Conservation (phyloP, 805 yeast species). For the Cyberlindnera subsufficiens region DNA sequence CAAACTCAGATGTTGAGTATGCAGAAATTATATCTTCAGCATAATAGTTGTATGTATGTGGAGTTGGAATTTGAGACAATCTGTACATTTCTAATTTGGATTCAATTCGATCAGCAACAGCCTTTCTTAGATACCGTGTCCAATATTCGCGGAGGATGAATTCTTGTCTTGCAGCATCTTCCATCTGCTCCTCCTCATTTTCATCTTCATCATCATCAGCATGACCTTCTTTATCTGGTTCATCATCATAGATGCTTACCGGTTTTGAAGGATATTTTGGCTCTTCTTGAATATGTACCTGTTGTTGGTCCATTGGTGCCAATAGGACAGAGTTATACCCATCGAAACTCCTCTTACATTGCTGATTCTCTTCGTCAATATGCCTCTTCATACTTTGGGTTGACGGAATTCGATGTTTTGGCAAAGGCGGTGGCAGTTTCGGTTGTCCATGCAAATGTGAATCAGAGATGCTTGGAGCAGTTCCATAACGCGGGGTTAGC, state of each 20-base stretch:
- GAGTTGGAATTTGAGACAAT: slow-evolving; percentile 13
- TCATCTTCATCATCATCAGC: slow-evolving; percentile 1
- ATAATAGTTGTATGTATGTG: slow-evolving; percentile 6
- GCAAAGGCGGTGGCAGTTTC: slow-evolving; percentile 19
- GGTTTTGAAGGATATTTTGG: slow-evolving; percentile 7
- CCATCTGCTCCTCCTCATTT: slow-evolving; percentile 3
- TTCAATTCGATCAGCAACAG: slow-evolving; percentile 20
- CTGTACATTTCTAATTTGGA: slow-evolving; percentile 16
- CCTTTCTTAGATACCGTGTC: slow-evolving; percentile 13
- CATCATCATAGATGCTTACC: slow-evolving; percentile 8
- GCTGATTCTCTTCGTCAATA: slow-evolving; percentile 2
- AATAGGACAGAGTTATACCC: not conserved
- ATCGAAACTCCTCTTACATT: not conserved
- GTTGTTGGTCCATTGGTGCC: slow-evolving; percentile 11
- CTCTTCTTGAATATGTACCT: slow-evolving; percentile 1
- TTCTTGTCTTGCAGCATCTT: slow-evolving; percentile 7
- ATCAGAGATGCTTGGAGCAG: slow-evolving; percentile 1
- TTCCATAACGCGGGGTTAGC: not conserved
- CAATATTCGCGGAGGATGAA: slow-evolving; percentile 8
- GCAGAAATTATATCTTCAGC: slow-evolving; percentile 4
- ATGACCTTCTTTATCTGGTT: not conserved
- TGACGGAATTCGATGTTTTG: slow-evolving; percentile 22
- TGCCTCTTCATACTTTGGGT: slow-evolving; percentile 11
- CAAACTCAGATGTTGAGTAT: slow-evolving; percentile 3
- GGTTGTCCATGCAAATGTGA: slow-evolving; percentile 1